phyloP scores from a whole-genome alignment of 164 flowering plant genomes.

The Santalum album region DNA sequence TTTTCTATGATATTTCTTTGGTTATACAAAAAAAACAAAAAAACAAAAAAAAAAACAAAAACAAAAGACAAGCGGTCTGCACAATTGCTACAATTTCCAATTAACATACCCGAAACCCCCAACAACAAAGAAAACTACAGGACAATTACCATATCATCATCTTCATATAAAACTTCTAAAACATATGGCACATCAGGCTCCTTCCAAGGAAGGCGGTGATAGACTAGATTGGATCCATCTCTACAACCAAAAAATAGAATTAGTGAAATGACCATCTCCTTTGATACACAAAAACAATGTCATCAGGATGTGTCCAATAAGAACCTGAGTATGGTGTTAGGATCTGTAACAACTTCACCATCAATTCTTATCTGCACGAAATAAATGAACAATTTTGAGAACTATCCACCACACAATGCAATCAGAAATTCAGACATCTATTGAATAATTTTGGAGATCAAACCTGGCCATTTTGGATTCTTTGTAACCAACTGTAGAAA shows the following conservation, averaged over 20 bases:
- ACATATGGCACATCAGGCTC: constrained; percentile 77
- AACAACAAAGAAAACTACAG: not conserved
- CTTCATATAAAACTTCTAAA: constrained; percentile 63
- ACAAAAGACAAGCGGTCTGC: too few species aligned
- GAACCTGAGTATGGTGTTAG: constrained; percentile 57
- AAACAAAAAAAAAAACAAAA: too few species aligned
- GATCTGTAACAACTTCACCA: constrained; percentile 50
- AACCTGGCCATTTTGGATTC: constrained; percentile 84
- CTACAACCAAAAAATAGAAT: constrained; percentile 23
- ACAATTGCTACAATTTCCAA: too few species aligned
- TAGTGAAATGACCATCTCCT: not conserved
- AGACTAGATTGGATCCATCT: constrained; percentile 45
- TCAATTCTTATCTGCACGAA: constrained; percentile 54
- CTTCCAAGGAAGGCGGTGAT: constrained; percentile 83
- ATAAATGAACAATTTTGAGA: constrained; percentile 9
- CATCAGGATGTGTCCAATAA: too few species aligned
- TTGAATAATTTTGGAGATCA: not conserved
- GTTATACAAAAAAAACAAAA: too few species aligned
- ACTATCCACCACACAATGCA: not conserved
- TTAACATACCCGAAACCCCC: too few species aligned
- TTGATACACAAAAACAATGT: too few species aligned
- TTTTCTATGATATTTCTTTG: too few species aligned
- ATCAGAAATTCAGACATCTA: not conserved
- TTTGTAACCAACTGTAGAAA: constrained; percentile 80
- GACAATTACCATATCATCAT: constrained; percentile 48